A percentile compares a stretch with the other conserved stretches of the same genome.
phyloP scores from a whole-genome alignment of 176 grass and related monocot species.

The Triticum dicoccoides region DNA sequence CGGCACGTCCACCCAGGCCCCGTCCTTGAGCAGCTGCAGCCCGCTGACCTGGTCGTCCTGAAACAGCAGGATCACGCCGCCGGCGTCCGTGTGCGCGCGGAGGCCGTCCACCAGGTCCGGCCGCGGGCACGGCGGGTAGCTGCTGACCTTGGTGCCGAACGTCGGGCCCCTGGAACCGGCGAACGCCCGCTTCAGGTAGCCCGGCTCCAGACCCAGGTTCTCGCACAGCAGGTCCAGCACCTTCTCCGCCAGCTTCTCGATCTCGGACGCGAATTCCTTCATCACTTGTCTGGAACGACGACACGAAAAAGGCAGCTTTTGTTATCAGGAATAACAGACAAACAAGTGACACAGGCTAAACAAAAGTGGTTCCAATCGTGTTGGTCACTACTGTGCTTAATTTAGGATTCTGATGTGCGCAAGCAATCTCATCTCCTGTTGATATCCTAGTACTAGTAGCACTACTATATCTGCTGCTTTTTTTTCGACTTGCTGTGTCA shows the following conservation, averaged over 20 bases:
- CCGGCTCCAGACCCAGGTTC: conserved; percentile 78
- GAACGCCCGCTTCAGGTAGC: conserved; percentile 64
- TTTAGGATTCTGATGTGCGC: neutral
- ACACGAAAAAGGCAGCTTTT: neutral
- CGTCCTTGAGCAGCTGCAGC: conserved; percentile 75
- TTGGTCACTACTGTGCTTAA: neutral
- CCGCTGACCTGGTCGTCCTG: conserved; percentile 89
- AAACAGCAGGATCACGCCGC: conserved; percentile 90
- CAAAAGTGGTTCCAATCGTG: conserved; percentile 1
- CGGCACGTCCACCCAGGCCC: conserved; percentile 75
- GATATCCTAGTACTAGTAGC: neutral
- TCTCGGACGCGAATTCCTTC: conserved; percentile 57
- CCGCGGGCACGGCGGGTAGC: conserved; percentile 83
- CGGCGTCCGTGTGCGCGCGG: conserved; percentile 94
- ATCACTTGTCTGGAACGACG: conserved; percentile 46
- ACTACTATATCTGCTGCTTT: neutral
- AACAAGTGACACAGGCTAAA: neutral
- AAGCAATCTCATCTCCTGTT: neutral
- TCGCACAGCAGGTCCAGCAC: conserved; percentile 77
- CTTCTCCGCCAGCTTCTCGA: conserved; percentile 67
- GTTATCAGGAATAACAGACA: neutral
- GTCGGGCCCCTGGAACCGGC: conserved; percentile 65
- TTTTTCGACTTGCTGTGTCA: neutral
- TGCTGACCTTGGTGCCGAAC: conserved; percentile 91
- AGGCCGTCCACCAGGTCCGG: conserved; percentile 72